Percentiles rank a stretch among this genome's conserved stretches.
These are phyloP conservation scores for Pythium sukuiense DNA, from an alignment of 352 stramenopile genomes.

Conservation along the genomic window DNA sequence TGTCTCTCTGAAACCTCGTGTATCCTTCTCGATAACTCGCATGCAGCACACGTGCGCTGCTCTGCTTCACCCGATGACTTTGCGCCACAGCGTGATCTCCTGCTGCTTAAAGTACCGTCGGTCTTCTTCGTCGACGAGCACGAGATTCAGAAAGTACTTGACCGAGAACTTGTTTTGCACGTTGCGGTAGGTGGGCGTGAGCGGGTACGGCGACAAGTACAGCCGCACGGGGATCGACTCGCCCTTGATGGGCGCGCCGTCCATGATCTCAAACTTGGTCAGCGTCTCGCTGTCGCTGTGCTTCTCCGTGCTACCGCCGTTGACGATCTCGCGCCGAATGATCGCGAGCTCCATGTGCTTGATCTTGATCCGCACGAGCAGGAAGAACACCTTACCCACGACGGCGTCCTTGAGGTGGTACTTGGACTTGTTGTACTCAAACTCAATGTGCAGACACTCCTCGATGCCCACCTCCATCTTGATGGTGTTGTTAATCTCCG, in stretches of 20 bases:
- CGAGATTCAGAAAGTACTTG: slow-evolving; percentile 98
- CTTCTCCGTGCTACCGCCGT: slow-evolving; percentile 64
- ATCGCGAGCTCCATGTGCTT: slow-evolving; percentile 99
- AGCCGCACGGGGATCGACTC: slow-evolving; percentile 97
- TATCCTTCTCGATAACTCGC: not conserved
- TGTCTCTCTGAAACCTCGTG: not conserved
- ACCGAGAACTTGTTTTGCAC: slow-evolving; percentile 93
- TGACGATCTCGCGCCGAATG: slow-evolving; percentile 93
- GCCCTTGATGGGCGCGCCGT: slow-evolving; percentile 95
- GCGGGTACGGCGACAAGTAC: slow-evolving; percentile 89
- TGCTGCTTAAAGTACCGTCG: slow-evolving; percentile 99
- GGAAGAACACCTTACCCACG: slow-evolving; percentile 97
- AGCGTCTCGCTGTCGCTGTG: slow-evolving; percentile 96
- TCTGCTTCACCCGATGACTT: slow-evolving; percentile 29
- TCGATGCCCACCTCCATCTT: slow-evolving; percentile 99
- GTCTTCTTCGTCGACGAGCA: slow-evolving; percentile 99
- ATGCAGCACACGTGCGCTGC: not conserved
- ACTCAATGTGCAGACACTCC: slow-evolving; percentile 99
- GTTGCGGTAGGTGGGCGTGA: slow-evolving; percentile 90
- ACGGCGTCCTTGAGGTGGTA: slow-evolving; percentile 98
- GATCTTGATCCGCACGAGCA: slow-evolving; percentile 98
- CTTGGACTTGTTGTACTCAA: slow-evolving; percentile 96
- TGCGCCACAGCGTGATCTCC: slow-evolving; percentile 97
- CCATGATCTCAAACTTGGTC: slow-evolving; percentile 99
- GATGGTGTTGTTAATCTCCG: slow-evolving; percentile 90